A percentile compares a stretch with the other conserved stretches of the same genome.
Evolutionary conservation across 495 filamentous ascomycete genomes (phyloP).

Genomic region (Penicillium riverlandense): DNA sequence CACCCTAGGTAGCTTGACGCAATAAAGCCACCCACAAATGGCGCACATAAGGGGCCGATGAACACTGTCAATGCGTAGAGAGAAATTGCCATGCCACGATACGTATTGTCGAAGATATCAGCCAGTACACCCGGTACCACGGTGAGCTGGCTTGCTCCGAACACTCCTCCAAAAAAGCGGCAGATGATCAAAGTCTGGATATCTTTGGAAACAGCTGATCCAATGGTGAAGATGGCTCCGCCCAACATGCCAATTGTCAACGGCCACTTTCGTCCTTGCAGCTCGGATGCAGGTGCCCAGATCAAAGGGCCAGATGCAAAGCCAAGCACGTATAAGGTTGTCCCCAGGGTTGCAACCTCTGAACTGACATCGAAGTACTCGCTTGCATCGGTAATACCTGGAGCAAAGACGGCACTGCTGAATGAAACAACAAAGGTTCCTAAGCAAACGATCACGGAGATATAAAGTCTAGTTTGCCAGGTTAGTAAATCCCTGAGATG

Average conservation of each 20-base stretch:
- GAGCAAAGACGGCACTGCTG: conserved; percentile 46
- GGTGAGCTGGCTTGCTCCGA: conserved; percentile 43
- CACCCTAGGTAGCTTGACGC: conserved; percentile 33
- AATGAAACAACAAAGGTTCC: conserved; percentile 48
- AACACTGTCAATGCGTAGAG: conserved; percentile 47
- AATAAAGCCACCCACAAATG: conserved; percentile 43
- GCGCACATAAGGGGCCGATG: conserved; percentile 37
- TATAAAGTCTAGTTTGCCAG: conserved; percentile 11
- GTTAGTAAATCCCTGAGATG: background rate
- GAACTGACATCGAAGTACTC: conserved; percentile 37
- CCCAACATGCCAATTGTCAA: conserved; percentile 43
- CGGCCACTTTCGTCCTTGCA: conserved; percentile 58
- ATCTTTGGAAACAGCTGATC: conserved; percentile 50
- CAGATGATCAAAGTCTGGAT: conserved; percentile 46
- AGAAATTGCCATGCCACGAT: conserved; percentile 42
- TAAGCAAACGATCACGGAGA: conserved; percentile 31
- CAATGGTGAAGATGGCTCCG: conserved; percentile 49
- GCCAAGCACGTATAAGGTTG: conserved; percentile 48
- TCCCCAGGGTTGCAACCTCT: conserved; percentile 46
- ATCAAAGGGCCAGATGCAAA: conserved; percentile 46
- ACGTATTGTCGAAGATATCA: conserved; percentile 41
- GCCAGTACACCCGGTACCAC: conserved; percentile 45
- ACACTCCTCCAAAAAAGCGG: conserved; percentile 45
- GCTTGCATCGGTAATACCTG: conserved; percentile 35
- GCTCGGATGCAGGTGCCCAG: conserved; percentile 69